Base-by-base conservation (phyloP, 345 rosid genomes). In the Citrus inodora region DNA sequence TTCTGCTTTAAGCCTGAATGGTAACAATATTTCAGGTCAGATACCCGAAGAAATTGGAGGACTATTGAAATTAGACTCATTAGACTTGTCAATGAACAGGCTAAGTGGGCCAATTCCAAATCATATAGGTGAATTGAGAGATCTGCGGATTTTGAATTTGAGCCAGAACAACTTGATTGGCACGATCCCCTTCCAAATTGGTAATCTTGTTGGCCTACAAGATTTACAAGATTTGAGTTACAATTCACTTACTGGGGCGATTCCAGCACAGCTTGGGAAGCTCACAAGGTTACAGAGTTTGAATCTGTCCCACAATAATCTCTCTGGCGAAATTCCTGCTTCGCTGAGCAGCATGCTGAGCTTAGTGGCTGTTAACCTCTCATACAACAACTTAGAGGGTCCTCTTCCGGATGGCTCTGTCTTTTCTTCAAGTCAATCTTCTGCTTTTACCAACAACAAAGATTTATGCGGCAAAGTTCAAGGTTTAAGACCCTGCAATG, bases 311-410 rank as follows among this genome's bases (percentile, higher is more conserved):
- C 67, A 72, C 63, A 88, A 86, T 28, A 60, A 82, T 35, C 82
- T 88, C 51, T 14, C 59, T 2, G 84, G 88, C 35, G 5, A 78
- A n/a, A 75, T 87, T 68, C 87, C 91, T 33, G 27, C 81, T 19
- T 25, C 85, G 2, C n/a, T 87, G 22, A 38, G 68, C 42, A 59
- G 71, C 48, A 70, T 88, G 86, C 25, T 75, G 72, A 75, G 89
- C 77, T 67, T 83, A 80, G 53, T 67, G 58, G 6, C 60, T 37
- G 61, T 85, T 37, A 55, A 87, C 67, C 11, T 88, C 21, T 88
- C 91, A 19, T 27, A 75, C 35, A 88, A 87, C 75, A 32, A 65
- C 10, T 73, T 88, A 58, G 86, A 80, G 48, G 91, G 90, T 32
- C 87, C 87, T 21, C 59, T 87, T 46, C 90, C 88, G 1, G 64